phyloP scores from a whole-genome alignment of 108 stramenopile species.

The Fragilaria crotonensis region DNA sequence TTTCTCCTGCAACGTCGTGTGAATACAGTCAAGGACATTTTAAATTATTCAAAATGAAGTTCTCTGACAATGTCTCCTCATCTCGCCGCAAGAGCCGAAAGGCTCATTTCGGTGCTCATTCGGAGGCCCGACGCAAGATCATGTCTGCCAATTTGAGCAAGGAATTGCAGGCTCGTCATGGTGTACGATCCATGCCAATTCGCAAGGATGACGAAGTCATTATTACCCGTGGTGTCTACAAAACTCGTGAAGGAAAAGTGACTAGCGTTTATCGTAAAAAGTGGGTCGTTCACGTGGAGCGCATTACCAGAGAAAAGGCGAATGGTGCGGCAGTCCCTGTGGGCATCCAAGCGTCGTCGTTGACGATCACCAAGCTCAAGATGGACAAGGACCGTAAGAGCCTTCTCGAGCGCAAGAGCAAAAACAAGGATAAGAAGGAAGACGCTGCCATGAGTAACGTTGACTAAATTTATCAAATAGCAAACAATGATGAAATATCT shows the following conservation, averaged over 20 bases:
- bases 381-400: slow-evolving; percentile 99
- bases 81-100: slow-evolving; percentile 97
- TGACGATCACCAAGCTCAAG: slow-evolving; percentile 98
- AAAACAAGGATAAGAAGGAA: slow-evolving; percentile 45
- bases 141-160: slow-evolving; percentile 97
- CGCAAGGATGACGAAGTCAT: slow-evolving; percentile 98
- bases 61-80: slow-evolving; percentile 76
- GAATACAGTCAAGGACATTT: too few relatives aligned
- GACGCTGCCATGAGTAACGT: slow-evolving; percentile 95
- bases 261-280: slow-evolving; percentile 93
- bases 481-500: too few relatives aligned
- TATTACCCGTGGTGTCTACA: slow-evolving; percentile 92
- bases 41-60: slow-evolving; percentile 94
- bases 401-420: slow-evolving; percentile 91
- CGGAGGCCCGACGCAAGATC: slow-evolving; percentile 84
- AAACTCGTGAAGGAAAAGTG: slow-evolving; percentile 98
- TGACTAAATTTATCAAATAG: slow-evolving; percentile 68
- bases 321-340: slow-evolving; percentile 89
- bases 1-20: too few relatives aligned
- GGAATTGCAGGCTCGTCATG: slow-evolving; percentile 96
- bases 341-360: slow-evolving; percentile 92
- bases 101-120: slow-evolving; percentile 97
- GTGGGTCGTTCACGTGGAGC: slow-evolving; percentile 97
- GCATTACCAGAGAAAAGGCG: slow-evolving; percentile 95
- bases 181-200: slow-evolving; percentile 97